Evolutionary conservation across 2,329 filamentous ascomycete species (phyloP).

Genomic region (Neobulgaria alba): DNA sequence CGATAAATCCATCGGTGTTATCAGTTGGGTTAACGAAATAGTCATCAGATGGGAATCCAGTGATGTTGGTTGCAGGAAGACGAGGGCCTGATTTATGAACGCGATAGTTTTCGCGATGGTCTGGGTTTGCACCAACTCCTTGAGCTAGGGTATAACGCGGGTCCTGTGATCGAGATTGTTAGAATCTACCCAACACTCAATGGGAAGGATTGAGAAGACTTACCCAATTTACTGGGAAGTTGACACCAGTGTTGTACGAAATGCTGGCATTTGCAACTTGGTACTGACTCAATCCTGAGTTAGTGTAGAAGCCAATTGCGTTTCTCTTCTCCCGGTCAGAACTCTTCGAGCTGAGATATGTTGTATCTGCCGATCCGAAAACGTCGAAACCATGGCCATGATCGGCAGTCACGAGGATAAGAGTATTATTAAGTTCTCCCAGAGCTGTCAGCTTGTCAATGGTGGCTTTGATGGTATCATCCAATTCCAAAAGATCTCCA

Average conservation of each 20-base stretch:
- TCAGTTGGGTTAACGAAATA: no score
- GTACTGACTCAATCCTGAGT: constrained; percentile 71
- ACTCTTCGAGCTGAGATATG: constrained; percentile 59
- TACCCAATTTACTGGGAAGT: constrained; percentile 73
- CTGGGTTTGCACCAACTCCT: no score
- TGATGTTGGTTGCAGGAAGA: no score
- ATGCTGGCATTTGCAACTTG: constrained; percentile 47
- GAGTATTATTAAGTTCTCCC: constrained; percentile 62
- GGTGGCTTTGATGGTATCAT: constrained; percentile 73
- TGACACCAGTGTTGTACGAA: constrained; percentile 60
- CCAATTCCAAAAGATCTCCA: constrained; percentile 75
- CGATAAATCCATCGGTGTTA: no score
- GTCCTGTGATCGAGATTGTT: no score
- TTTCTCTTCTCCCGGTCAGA: constrained; percentile 64
- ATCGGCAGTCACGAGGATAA: constrained; percentile 76
- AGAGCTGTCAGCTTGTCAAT: constrained; percentile 59
- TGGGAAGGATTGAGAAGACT: no score
- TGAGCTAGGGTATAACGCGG: no score
- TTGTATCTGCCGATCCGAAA: constrained; percentile 71
- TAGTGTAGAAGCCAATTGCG: constrained; percentile 65
- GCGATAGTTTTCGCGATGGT: no score
- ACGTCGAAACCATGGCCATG: constrained; percentile 88
- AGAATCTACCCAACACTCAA: no score
- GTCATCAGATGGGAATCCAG: no score
- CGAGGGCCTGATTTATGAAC: no score